A percentile compares a stretch with the other conserved stretches of the same genome.
These are phyloP conservation scores for Urochloa ruziziensis DNA, from an alignment of 176 grass and related monocot genomes.

Conservation along the genomic window DNA sequence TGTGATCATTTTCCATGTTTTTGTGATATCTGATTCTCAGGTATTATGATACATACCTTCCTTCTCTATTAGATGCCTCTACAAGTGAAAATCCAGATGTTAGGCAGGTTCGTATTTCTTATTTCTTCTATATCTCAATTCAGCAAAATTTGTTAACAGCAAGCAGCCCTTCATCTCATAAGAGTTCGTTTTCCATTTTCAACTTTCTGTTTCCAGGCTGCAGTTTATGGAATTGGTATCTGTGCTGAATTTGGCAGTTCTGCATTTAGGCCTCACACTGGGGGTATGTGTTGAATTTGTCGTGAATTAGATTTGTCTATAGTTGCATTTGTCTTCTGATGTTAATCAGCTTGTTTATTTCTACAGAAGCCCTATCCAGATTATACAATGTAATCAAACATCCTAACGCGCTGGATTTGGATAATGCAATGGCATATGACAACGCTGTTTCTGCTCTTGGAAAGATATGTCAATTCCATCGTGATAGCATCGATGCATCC, in stretches of 20 bases:
- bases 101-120: slow-evolving; percentile 62
- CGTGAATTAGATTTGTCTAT: slow-evolving; percentile 5
- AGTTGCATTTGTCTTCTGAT: background rate
- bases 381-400: slow-evolving; percentile 70
- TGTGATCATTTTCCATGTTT: background rate
- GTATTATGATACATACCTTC: slow-evolving; percentile 78
- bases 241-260: slow-evolving; percentile 77
- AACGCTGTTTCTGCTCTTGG: slow-evolving; percentile 91
- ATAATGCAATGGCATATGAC: slow-evolving; percentile 83
- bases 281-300: slow-evolving; percentile 42
- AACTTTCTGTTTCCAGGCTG: slow-evolving; percentile 47
- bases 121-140: background rate
- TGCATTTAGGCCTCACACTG: slow-evolving; percentile 54
- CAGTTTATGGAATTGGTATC: slow-evolving; percentile 80
- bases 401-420: slow-evolving; percentile 62
- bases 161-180: slow-evolving; percentile 1
- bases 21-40: slow-evolving; percentile 37
- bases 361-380: slow-evolving; percentile 60
- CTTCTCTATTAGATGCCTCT: slow-evolving; percentile 78
- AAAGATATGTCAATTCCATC: slow-evolving; percentile 75
- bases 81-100: slow-evolving; percentile 74
- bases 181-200: background rate
- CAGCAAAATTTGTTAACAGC: background rate
- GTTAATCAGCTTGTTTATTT: slow-evolving; percentile 15
- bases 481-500: slow-evolving; percentile 69